Base-by-base conservation (phyloP, 2,329 filamentous ascomycete genomes). In the Hirsutella rhossiliensis region DNA sequence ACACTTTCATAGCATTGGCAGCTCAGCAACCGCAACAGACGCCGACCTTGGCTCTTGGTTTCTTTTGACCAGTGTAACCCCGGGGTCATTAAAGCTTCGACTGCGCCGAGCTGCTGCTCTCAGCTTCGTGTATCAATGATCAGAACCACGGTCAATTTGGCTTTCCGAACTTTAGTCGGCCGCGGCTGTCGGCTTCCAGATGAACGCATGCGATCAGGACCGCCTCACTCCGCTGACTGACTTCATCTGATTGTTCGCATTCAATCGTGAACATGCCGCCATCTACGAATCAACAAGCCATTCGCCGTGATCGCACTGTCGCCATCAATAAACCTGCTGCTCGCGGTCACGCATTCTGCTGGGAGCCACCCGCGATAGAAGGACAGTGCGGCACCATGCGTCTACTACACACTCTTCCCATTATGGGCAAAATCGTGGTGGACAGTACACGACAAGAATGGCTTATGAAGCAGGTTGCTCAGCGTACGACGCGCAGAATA, bases 1-100 rank as follows among this genome's bases (percentile, higher is more conserved):
- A 54, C 56, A 59, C 54, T 53, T 58, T 63, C 56, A 58, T 62
- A 62, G 55, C 55, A 56, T 57, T 62, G 53, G 54, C 56, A 62
- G 54, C 57, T 54, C 58, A 56, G 47, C 58, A 50, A 50, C 42
- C 52, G 45, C 60, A 57, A 50, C 58, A 62, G 51, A 55, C 56
- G 55, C 55, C 60, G 55, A 56, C 55, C 53, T 56, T 56, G 53
- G 53, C 56, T 52, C 43, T 51, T 52, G 54, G 53, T 54, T 52
- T 43, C 49, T 51, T 48, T 50, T 53, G 54, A 56, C 55, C 52
- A 49, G 56, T 59, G 59, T 59, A 56, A 51, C 54, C 51, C 50
- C 48, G 56, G 55, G 55, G 54, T 54, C 56, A 56, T 56, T 58
- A 58, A 55, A 49, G 49, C 56, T 44, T 56, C 59, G 57, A 56